Conservation (phyloP, 495 filamentous ascomycete species). For the Rusavskia elegans region DNA sequence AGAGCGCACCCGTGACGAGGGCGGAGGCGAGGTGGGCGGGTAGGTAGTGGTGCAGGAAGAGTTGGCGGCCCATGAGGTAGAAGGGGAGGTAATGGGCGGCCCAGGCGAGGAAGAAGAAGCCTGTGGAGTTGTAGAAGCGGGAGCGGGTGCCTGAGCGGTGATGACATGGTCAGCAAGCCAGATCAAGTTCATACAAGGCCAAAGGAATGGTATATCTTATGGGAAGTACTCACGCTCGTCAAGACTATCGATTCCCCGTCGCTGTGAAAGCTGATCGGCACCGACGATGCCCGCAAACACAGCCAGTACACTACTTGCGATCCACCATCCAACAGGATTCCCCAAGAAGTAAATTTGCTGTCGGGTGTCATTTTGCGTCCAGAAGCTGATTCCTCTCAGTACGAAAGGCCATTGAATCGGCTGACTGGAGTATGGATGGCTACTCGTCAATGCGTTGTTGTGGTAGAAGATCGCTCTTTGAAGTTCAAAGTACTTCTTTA, state of each 20-base stretch:
- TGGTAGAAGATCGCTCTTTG: conserved; percentile 98
- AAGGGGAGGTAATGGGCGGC: conserved; percentile 60
- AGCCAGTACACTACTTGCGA: conserved; percentile 77
- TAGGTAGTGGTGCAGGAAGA: conserved; percentile 65
- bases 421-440: conserved; percentile 85
- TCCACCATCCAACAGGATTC: conserved; percentile 96
- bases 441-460: conserved; percentile 93
- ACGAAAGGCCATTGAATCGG: conserved; percentile 98
- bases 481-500: conserved; percentile 89
- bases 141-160: conserved; percentile 61
- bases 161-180: not conserved
- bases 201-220: not conserved
- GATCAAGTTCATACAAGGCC: not conserved
- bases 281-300: conserved; percentile 86
- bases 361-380: conserved; percentile 91
- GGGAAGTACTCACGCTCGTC: conserved; percentile 66
- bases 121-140: conserved; percentile 92
- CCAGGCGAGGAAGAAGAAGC: conserved; percentile 91
- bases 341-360: conserved; percentile 98
- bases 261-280: conserved; percentile 82
- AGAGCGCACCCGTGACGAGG: conserved; percentile 86
- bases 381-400: conserved; percentile 93
- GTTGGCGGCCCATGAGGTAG: conserved; percentile 61
- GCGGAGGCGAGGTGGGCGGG: conserved; percentile 81
- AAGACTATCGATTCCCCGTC: conserved; percentile 82